Evolutionary conservation across 306 rosid genomes (phyloP).

Genomic region (Hippophae tibetana): DNA sequence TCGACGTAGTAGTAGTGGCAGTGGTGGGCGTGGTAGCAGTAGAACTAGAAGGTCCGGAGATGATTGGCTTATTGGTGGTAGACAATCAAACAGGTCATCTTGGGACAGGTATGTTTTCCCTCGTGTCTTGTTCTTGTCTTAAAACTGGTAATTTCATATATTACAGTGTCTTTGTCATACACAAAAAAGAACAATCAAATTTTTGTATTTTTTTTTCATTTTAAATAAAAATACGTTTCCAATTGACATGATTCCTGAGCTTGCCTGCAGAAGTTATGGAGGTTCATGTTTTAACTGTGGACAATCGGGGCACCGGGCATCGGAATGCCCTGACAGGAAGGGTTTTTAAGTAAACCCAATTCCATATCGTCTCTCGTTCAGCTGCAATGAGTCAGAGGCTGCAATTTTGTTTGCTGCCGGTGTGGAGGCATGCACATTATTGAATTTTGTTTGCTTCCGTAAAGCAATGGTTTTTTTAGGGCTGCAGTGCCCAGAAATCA

Average conservation of each 20-base stretch:
- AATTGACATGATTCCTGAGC: conserved; percentile 21
- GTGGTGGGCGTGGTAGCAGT: conserved; percentile 35
- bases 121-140: neutral
- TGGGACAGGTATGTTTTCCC: conserved; percentile 47
- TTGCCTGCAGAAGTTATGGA: conserved; percentile 54
- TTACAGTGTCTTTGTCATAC: too few species aligned
- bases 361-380: conserved; percentile 11
- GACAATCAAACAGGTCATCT: conserved; percentile 62
- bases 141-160: neutral
- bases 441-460: too few species aligned
- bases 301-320: conserved; percentile 76
- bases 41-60: conserved; percentile 43
- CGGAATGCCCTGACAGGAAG: conserved; percentile 70
- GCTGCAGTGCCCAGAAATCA: too few species aligned
- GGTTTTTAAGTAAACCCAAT: conserved; percentile 27
- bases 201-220: too few species aligned
- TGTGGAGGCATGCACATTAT: too few species aligned
- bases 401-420: neutral
- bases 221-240: too few species aligned
- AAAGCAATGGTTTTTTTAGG: too few species aligned
- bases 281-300: conserved; percentile 94
- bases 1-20: conserved; percentile 24
- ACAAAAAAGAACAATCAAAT: too few species aligned
- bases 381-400: conserved; percentile 19
- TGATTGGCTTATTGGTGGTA: conserved; percentile 83